Conservation (phyloP, 1,284 basidiomycete species). For the Leccinum subspadiceum region DNA sequence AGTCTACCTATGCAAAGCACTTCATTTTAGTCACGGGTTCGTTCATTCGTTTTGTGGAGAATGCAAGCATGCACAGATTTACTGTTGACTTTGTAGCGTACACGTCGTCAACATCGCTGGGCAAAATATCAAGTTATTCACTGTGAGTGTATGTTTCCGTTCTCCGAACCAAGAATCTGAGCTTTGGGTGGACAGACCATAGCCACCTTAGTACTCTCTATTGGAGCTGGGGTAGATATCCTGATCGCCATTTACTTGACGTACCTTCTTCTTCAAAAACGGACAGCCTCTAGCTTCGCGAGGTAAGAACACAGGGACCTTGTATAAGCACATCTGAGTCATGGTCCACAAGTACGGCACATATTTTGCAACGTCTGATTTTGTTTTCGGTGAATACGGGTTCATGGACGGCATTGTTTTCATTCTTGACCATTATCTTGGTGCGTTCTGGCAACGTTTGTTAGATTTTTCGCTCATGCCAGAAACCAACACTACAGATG, state of each 20-base stretch:
- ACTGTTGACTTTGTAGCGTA: not conserved
- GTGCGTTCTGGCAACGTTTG: too few relatives aligned
- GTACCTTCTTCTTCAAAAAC: conserved; percentile 7
- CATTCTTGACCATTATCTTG: too few relatives aligned
- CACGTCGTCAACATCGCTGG: not conserved
- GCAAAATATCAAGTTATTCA: not conserved
- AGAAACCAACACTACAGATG: not conserved
- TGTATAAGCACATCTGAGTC: not conserved
- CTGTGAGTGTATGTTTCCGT: not conserved
- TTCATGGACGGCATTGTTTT: conserved; percentile 10
- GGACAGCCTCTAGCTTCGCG: not conserved
- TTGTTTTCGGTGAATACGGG: conserved; percentile 14
- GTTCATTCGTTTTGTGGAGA: not conserved
- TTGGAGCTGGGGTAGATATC: conserved; percentile 8
- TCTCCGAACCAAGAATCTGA: not conserved
- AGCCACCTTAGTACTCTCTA: not conserved
- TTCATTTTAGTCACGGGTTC: not conserved
- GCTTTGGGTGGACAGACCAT: not conserved
- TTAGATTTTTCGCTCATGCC: too few relatives aligned
- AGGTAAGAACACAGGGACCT: not conserved
- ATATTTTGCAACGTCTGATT: conserved; percentile 9
- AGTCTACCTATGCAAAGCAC: not conserved
- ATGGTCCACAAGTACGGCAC: conserved; percentile 3
- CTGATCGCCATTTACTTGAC: conserved; percentile 9
- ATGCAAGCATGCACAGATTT: not conserved